These are phyloP conservation scores for Trichocomaceae sp. DNA, from an alignment of 2,329 filamentous ascomycete genomes.

Conservation along the genomic window DNA sequence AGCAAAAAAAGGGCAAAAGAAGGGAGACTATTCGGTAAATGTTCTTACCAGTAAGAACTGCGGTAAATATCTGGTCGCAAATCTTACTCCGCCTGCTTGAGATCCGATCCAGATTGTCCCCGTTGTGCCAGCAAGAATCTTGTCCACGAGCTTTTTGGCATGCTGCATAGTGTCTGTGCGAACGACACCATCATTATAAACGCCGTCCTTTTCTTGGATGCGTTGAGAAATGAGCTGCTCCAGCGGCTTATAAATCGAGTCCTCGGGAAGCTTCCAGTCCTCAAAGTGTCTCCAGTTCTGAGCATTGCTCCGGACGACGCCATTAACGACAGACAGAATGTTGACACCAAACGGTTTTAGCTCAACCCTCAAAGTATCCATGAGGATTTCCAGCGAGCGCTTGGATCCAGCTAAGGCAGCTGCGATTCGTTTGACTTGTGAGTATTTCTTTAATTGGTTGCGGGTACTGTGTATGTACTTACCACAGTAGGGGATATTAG, in stretches of 20 bases:
- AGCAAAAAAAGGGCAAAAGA: no score
- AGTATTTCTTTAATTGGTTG: not conserved
- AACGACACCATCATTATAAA: constrained; percentile 5
- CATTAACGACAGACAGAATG: constrained; percentile 19
- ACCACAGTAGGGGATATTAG: constrained; percentile 25
- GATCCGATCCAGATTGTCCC: not conserved
- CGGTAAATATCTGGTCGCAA: constrained; percentile 3
- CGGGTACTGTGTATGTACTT: constrained; percentile 14
- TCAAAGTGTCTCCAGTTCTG: constrained; percentile 7
- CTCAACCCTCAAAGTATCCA: constrained; percentile 20
- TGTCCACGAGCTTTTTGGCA: constrained; percentile 19
- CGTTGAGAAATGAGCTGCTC: constrained; percentile 9
- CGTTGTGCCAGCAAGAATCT: constrained; percentile 18
- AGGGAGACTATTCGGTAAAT: no score
- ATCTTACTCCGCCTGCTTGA: not conserved
- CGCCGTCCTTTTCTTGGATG: not conserved
- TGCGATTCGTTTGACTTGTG: not conserved
- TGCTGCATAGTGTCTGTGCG: constrained; percentile 9
- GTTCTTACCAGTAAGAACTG: not conserved
- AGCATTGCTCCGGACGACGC: constrained; percentile 16
- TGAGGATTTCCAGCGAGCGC: constrained; percentile 19
- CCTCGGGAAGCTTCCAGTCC: constrained; percentile 14
- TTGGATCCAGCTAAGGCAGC: constrained; percentile 17
- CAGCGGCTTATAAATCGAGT: constrained; percentile 17
- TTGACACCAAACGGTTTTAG: constrained; percentile 21